Evolutionary conservation across 768 basidiomycete species (phyloP), one percentile per base, ranked within the genome.

Genomic region (Pisolithus microcarpus): DNA sequence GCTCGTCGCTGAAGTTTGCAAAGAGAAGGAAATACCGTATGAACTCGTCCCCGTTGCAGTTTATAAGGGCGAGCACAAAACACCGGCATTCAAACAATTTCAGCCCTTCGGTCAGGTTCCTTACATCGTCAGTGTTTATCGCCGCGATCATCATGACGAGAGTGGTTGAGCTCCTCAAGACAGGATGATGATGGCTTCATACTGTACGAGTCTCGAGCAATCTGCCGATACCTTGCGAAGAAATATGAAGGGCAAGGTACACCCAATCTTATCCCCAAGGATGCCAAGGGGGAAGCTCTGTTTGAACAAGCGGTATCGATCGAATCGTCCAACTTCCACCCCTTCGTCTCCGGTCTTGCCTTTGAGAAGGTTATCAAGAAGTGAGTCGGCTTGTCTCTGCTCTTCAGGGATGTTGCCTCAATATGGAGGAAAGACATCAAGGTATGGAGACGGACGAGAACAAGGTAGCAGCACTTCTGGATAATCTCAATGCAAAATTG

Each of bases 171-270:
- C n/a, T 10, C 21, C 19, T 23, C 6, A 18, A 3, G 7, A 19
- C 26, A 74, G 72, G 72, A 79, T 44, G 80, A 82, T 45, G 79
- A 78, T 52, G 81, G 80, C 1, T 63, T 69, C 48, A 58, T 64
- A 46, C 43, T 62, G 44, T 65, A 59, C 38, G 60, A 63, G 43
- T 40, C 55, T 5, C 45, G 61, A 8, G 68, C 68, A 0, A 71
- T 72, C 21, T 54, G 54, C 26, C 57, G 64, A 6, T 72, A 69
- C 55, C 58, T 70, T 19, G 62, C 55, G 16, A 54, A 49, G 48
- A 70, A 67, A 51, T 60, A 58, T 45, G 52, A 49, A 34, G 52
- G 38, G 3, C 59, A 57, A 51, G 61, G 62, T n/a, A 58, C 61
- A 0, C 58, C 50, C 0, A 52, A 46, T 31, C 59, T 65, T n/a